These are phyloP conservation scores for Arctium minus DNA, from an alignment of 129 eudicot species.

Conservation along the genomic window DNA sequence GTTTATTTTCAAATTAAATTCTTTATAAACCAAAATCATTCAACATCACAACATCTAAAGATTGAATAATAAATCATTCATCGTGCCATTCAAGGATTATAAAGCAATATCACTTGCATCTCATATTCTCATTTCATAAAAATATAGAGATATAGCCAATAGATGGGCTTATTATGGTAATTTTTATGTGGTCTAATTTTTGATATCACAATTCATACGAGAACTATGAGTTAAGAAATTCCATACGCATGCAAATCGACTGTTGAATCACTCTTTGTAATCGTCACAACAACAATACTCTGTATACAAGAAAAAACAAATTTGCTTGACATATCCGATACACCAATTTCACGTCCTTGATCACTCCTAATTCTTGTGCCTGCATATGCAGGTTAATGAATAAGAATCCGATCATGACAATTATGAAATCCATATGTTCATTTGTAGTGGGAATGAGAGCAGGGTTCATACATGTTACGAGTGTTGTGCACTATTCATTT, in stretches of 20 bases:
- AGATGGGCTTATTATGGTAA: too few species aligned
- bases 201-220: not conserved
- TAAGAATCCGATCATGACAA: not conserved
- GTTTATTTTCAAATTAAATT: too few species aligned
- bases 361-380: not conserved
- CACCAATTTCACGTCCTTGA: not conserved
- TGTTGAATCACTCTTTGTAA: not conserved
- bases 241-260: not conserved
- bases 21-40: not conserved
- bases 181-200: not conserved
- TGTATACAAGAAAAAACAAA: not conserved
- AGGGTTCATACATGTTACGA: too few species aligned
- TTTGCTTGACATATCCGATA: not conserved
- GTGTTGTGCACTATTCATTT: not conserved
- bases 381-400: not conserved
- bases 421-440: not conserved
- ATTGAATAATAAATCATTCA: too few species aligned
- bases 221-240: not conserved
- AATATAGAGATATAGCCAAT: not conserved
- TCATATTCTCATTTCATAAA: not conserved
- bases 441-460: not conserved
- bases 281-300: slow-evolving; percentile 13
- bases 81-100: not conserved
- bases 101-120: not conserved
- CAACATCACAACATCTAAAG: too few species aligned